Conservation (phyloP, 2,329 filamentous ascomycete genomes). For the Verticillium klebahnii region DNA sequence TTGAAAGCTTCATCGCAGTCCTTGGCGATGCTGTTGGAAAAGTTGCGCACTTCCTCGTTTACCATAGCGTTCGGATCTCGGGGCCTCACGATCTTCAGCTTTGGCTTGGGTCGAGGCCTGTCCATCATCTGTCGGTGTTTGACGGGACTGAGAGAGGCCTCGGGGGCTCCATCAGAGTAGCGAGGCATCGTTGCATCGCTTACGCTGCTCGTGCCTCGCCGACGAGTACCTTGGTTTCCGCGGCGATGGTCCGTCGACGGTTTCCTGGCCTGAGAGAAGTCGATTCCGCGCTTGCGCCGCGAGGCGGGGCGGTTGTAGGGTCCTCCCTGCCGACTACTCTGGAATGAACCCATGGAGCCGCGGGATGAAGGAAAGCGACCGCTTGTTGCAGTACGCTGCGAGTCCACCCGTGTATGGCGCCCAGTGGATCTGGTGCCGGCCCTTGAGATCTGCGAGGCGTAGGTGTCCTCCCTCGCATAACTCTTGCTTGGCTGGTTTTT, state of each 20-base stretch:
- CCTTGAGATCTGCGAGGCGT: slow-evolving; percentile 22
- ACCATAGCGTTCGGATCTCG: slow-evolving; percentile 24
- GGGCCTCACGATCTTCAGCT: slow-evolving; percentile 16
- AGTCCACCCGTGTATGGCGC: slow-evolving; percentile 19
- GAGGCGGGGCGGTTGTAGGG: slow-evolving; percentile 35
- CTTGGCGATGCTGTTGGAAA: slow-evolving; percentile 80
- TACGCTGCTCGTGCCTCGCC: slow-evolving; percentile 13
- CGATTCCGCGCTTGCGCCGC: slow-evolving; percentile 47
- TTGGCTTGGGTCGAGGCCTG: slow-evolving; percentile 9
- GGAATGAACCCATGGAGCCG: slow-evolving; percentile 45
- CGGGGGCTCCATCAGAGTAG: background rate
- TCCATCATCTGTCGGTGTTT: background rate
- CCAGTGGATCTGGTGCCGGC: slow-evolving; percentile 28
- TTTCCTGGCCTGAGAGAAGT: slow-evolving; percentile 48
- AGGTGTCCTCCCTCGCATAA: slow-evolving; percentile 15
- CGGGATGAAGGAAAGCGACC: slow-evolving; percentile 26
- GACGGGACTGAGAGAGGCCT: background rate
- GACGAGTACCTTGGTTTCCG: slow-evolving; percentile 14
- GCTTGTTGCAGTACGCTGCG: slow-evolving; percentile 23
- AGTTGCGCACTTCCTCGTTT: slow-evolving; percentile 75
- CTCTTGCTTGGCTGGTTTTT: slow-evolving; percentile 27
- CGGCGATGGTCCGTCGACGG: slow-evolving; percentile 16
- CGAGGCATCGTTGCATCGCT: background rate
- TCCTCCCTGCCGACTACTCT: slow-evolving; percentile 38
- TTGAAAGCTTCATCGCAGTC: slow-evolving; percentile 88